Base-by-base conservation (phyloP, 306 rosid genomes). In the Sindora glabra region DNA sequence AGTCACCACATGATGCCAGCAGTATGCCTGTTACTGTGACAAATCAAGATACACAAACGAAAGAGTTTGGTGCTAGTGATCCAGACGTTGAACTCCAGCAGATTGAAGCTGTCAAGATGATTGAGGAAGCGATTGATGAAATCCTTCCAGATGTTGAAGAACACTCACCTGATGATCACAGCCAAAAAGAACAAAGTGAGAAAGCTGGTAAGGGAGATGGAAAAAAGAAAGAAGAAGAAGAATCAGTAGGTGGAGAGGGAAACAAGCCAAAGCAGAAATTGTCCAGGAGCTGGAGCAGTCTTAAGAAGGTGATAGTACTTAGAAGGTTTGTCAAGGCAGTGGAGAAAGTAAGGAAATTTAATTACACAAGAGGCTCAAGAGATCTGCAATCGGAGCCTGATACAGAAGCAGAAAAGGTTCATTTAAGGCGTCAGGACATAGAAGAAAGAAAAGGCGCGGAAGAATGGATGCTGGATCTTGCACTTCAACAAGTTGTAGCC, bases 401-500 rank as follows among this genome's bases (percentile, higher is more conserved):
- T 51, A 36, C 80, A 6, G 89, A 86, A 80, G 70, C 79, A 21
- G 94, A 89, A 32, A 84, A 77, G 1, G 94, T 86, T 65, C 26
- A 58, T 38, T 50, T 94, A 59, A 89, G 80, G 89, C 95, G 75
- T 59, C 89, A 71, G 64, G 83, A 59, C 64, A 60, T 62, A 70
- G 94, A 62, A 22, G 94, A 70, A 51, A 84, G 85, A 70, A 89
- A 75, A 75, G 86, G 83, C 15, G 69, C 94, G 3, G 95, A 84
- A 79, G 99, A 94, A 70, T 94, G 97, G 97, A 86, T 89, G 99
- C 95, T 94, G 59, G 99, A 94, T 71, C 68, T 80, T 56, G 99
- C 99, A 32, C 82, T 94, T 71, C 77, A 81, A 75, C 88, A 78
- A 46, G 99, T 82, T 23, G 97, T 89, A 45, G 68, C 94, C 52